phyloP scores from a whole-genome alignment of 768 basidiomycete species.

The Rhizopogon vesiculosus region DNA sequence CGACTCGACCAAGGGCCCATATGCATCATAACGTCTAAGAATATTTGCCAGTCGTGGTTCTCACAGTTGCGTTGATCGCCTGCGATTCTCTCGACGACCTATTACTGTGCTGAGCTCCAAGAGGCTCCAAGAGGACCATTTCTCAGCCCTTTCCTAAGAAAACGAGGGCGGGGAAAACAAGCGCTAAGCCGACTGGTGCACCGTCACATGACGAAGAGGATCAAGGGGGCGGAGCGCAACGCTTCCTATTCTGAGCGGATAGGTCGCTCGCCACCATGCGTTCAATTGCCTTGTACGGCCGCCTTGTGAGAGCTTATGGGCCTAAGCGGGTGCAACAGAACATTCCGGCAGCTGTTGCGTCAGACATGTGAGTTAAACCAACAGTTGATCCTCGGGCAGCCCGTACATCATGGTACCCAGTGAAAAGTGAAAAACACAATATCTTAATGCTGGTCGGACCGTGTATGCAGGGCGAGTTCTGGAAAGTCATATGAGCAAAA shows the following conservation, averaged over 20 bases:
- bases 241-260: background rate
- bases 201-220: background rate
- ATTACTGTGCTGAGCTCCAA: background rate
- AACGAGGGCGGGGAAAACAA: background rate
- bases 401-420: background rate
- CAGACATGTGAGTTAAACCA: background rate
- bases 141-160: background rate
- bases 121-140: background rate
- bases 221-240: background rate
- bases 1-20: background rate
- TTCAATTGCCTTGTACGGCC: background rate
- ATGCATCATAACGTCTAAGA: background rate
- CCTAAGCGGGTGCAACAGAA: background rate
- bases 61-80: background rate
- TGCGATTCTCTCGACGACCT: background rate
- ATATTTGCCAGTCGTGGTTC: background rate
- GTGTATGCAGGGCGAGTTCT: background rate
- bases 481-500: no score
- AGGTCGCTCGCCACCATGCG: background rate
- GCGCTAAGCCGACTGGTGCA: background rate
- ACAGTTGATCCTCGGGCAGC: background rate
- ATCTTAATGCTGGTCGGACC: background rate
- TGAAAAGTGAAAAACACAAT: background rate
- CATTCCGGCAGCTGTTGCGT: background rate
- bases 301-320: background rate